Evolutionary conservation across 441 rosid species (phyloP).

Genomic region (Dalechampia spathulata): DNA sequence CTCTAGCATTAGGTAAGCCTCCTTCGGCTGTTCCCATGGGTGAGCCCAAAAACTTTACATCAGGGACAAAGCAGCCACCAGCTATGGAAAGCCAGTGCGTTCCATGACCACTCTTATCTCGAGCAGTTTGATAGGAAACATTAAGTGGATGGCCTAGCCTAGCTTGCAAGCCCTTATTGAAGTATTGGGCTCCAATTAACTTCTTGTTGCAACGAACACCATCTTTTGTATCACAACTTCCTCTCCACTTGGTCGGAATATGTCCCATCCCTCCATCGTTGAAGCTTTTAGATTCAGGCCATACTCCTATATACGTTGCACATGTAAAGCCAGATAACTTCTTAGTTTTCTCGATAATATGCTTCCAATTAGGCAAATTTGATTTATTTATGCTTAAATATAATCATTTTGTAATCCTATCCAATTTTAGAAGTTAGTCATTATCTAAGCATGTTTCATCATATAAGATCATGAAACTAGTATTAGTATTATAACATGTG

Average conservation of each 20-base stretch:
- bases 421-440: too few species aligned
- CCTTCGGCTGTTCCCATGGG: slow-evolving; percentile 70
- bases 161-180: slow-evolving; percentile 54
- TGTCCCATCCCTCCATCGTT: slow-evolving; percentile 17
- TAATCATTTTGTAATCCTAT: too few species aligned
- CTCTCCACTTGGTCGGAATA: slow-evolving; percentile 24
- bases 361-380: too few species aligned
- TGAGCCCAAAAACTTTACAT: slow-evolving; percentile 41
- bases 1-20: slow-evolving; percentile 72
- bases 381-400: too few species aligned
- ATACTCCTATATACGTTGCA: too few species aligned
- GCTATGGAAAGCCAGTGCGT: slow-evolving; percentile 84
- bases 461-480: too few species aligned
- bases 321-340: too few species aligned
- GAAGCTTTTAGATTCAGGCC: slow-evolving; percentile 64
- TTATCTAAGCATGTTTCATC: too few species aligned
- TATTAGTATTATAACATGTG: too few species aligned
- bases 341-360: too few species aligned
- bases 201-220: slow-evolving; percentile 23
- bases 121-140: slow-evolving; percentile 45
- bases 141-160: slow-evolving; percentile 38
- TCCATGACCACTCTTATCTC: slow-evolving; percentile 73
- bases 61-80: slow-evolving; percentile 49
- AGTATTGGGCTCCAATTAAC: slow-evolving; percentile 58
- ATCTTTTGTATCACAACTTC: slow-evolving; percentile 14